Base-by-base conservation (phyloP, 2,329 filamentous ascomycete species). In the Calonectria pteridis region DNA sequence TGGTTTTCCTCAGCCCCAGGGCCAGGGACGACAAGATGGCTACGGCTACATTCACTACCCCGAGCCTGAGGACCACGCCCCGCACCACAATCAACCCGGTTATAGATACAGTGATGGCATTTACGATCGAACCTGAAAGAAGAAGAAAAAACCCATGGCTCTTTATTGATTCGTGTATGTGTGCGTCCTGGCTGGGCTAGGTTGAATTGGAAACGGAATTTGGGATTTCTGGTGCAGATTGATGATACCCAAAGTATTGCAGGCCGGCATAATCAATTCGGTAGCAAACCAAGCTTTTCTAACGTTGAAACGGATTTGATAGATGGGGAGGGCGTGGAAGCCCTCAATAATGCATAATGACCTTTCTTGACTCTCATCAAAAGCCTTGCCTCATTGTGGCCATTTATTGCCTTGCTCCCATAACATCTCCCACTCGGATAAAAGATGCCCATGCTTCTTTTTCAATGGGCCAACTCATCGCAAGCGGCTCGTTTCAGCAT, bases 31-130 rank as follows among this genome's bases (percentile, higher is more conserved):
- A 11, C 78, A 83, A 59, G 74, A 81, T 13, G 81, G 80, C 1
- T 82, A 83, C 66, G 80, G 77, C 20, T 75, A 80, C n/a, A 73
- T 80, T 11, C 77, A 80, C 58, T 79, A 80, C 23, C 78, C 79
- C 23, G 78, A 80, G 40, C 74, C 78, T 13, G 77, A 80, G 51
- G 63, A 74, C 18, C 77, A 77, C 13, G 14, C 1, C 7, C 58
- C 74, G 13, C 75, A 71, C 6, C 51, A 74, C 3, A n/a, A 71
- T 59, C 73, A 70, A 26, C 55, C 71, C 23, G 80, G 79, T 33
- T 83, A 86, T 64, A 82, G 77, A 13, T 86, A 86, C 67, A 80
- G 80, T 4, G 85, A 87, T 64, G 85, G 85, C 29, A 79, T 84
- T 18, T 86, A 86, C 62, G 77, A 83, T 6, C 80, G 80, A 10